Evolutionary conservation across 2,329 filamentous ascomycete genomes (phyloP), one percentile per base, ranked within the genome.

Genomic region (Stromatinia cepivora): DNA sequence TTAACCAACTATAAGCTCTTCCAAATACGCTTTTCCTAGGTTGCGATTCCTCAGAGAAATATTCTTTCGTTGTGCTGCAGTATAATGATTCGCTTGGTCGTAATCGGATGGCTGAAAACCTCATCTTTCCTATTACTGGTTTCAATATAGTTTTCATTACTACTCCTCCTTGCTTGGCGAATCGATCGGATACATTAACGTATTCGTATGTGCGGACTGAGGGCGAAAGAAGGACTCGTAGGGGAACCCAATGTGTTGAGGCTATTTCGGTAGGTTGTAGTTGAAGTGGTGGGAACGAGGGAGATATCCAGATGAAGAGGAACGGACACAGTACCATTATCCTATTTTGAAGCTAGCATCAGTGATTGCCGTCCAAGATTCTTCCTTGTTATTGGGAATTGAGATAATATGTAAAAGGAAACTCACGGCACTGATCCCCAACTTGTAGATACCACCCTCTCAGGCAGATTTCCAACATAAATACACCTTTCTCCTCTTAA

Each of bases 281-380:
- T 58, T 82, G 83, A 52, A 91, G 81, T 1, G 84, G 79, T 7
- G 88, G 87, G 7, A 86, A 81, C 34, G 83, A 80, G 39, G 84
- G 84, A 25, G 82, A 82, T 3, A 86, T 90, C 68, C 87, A 79
- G 34, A 92, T 80, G 77, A 89, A 91, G 56, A 91, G 82, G 77
- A 88, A 90, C 0, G 89, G 89, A 75, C 88, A 91, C 10, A 91
- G 81, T 5, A 91, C 88, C 87, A 91, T 90, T 34, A 91, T 79
- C 11, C 87, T 88, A 72, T 69, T 73, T 61, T 22, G 25, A 28
- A 15, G 15, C n/a, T 20, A 50, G 46, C 11, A 63, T 63, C 46
- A 63, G 61, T n/a, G 34, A 52, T 52, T 39, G n/a, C 1, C 28
- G n/a, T 63, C 3, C 4, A 50, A 52, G 5, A 39, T 10, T 52